Conservation (phyloP, 2,329 filamentous ascomycete genomes). For the Fusarium sp. region DNA sequence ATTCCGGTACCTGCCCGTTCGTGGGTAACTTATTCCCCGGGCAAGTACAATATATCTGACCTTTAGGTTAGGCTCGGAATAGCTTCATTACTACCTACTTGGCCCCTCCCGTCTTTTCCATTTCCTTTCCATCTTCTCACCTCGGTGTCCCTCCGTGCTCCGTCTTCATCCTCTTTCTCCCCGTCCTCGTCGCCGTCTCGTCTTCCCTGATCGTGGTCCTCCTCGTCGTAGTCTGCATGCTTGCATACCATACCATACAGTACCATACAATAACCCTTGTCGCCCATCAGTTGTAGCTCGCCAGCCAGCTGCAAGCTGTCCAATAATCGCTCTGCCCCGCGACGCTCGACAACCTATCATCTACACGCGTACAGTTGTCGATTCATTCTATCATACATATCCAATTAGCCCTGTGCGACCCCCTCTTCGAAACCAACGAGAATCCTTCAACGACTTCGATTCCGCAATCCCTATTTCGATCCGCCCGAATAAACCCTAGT, state of each 20-base stretch:
- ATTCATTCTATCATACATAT: conserved; percentile 27
- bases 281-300: conserved; percentile 28
- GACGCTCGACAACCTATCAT: conserved; percentile 24
- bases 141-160: conserved; percentile 22
- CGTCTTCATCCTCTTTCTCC: conserved; percentile 14
- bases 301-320: conserved; percentile 26
- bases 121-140: conserved; percentile 19
- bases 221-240: conserved; percentile 22
- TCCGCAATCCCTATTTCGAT: conserved; percentile 20
- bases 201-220: conserved; percentile 19
- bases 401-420: conserved; percentile 21
- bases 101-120: conserved; percentile 25
- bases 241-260: conserved; percentile 2
- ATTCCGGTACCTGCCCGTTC: conserved; percentile 36
- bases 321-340: conserved; percentile 32
- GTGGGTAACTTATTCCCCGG: conserved; percentile 25
- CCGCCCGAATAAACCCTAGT: conserved; percentile 11
- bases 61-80: conserved; percentile 40
- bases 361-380: conserved; percentile 9
- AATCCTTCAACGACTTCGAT: conserved; percentile 11
- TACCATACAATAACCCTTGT: conserved; percentile 4
- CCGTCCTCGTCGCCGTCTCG: conserved; percentile 10
- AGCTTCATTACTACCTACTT: conserved; percentile 44
- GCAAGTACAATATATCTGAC: conserved; percentile 35
- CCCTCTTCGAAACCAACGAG: conserved; percentile 10